Conservation (phyloP, 306 rosid genomes). For the Oemleria cerasiformis region DNA sequence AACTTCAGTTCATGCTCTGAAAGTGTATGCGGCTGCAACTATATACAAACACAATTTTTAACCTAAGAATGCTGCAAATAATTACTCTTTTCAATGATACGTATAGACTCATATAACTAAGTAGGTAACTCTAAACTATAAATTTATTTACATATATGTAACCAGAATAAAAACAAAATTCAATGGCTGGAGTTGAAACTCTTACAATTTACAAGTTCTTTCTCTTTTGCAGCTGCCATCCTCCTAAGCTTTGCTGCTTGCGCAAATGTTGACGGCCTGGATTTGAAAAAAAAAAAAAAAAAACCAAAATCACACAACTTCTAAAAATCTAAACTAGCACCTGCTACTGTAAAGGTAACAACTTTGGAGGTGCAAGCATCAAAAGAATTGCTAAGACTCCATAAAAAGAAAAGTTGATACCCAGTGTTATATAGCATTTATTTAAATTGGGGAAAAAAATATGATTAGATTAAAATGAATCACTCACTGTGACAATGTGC, state of each 20-base stretch:
- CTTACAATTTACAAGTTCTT: conserved; percentile 71
- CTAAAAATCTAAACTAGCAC: background rate
- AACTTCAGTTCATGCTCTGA: background rate
- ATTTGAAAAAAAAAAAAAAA: conserved; percentile 3
- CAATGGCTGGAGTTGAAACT: conserved; percentile 16
- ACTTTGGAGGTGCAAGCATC: background rate
- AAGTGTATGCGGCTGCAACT: background rate
- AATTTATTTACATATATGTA: background rate
- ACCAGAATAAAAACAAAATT: background rate
- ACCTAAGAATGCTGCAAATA: background rate
- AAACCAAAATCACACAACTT: background rate
- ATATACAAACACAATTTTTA: background rate
- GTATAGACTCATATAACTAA: too few relatives aligned
- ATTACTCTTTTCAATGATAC: background rate
- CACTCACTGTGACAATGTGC: conserved; percentile 79
- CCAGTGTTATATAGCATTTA: background rate
- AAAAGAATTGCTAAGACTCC: background rate
- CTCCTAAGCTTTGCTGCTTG: conserved; percentile 89
- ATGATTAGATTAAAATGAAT: background rate
- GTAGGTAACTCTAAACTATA: too few relatives aligned
- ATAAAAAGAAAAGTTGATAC: background rate
- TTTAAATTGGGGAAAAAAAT: background rate
- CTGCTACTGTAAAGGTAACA: background rate
- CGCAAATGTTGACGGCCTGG: conserved; percentile 86
- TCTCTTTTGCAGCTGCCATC: conserved; percentile 76